Percentiles rank a stretch among this genome's conserved stretches.
Evolutionary conservation across 2,329 filamentous ascomycete species (phyloP).

Genomic region (Ceratocystis lukuohia): DNA sequence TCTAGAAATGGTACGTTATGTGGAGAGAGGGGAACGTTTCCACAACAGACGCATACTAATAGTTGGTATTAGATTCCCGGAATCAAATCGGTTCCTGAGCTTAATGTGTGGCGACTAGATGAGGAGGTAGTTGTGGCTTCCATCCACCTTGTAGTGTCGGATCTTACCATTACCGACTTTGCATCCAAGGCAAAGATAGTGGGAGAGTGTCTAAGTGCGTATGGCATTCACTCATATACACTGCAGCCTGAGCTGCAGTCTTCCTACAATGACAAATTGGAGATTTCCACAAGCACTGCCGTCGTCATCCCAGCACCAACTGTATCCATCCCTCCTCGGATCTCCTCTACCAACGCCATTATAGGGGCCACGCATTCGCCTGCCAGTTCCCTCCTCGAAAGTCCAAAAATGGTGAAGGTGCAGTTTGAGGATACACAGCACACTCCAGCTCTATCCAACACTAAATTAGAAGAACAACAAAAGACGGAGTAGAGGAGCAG

Average conservation of each 20-base stretch:
- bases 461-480: background rate
- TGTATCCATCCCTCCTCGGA: background rate
- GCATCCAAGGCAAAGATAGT: slow-evolving; percentile 47
- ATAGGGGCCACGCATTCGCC: background rate
- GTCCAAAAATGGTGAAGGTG: background rate
- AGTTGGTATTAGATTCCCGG: slow-evolving; percentile 42
- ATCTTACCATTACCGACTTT: slow-evolving; percentile 44
- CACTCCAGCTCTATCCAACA: background rate
- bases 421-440: background rate
- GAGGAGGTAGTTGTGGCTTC: slow-evolving; percentile 57
- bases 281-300: background rate
- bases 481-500: background rate
- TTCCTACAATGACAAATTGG: background rate
- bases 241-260: slow-evolving; percentile 47
- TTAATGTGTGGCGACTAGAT: slow-evolving; percentile 62
- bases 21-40: background rate
- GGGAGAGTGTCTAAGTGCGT: slow-evolving; percentile 56
- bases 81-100: slow-evolving; percentile 53
- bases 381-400: background rate
- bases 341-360: background rate
- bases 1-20: slow-evolving; percentile 43
- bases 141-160: slow-evolving; percentile 52
- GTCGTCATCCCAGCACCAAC: background rate
- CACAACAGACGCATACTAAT: slow-evolving; percentile 19
- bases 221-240: slow-evolving; percentile 59